Evolutionary conservation across 176 grass and related monocot genomes (phyloP).

Genomic region (Bonia amplexicaulis): DNA sequence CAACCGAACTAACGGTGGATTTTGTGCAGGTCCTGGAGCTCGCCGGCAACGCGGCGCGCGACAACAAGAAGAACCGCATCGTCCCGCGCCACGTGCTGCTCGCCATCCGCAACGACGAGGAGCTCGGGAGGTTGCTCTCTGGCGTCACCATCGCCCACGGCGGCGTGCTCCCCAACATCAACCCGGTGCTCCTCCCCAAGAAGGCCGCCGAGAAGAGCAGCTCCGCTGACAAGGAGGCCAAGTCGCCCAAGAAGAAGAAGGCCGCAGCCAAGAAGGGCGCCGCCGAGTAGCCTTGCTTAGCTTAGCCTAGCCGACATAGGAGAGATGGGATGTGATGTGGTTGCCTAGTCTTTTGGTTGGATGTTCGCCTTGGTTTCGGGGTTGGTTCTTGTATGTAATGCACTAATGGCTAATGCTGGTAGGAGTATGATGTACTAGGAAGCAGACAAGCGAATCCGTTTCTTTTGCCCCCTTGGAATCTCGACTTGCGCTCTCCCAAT

Average conservation of each 20-base stretch:
- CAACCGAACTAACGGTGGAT: background rate
- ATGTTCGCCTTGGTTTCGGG: no score
- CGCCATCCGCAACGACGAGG: conserved; percentile 33
- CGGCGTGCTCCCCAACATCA: conserved; percentile 31
- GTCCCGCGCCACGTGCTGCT: conserved; percentile 28
- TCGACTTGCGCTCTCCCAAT: no score
- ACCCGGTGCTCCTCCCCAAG: conserved; percentile 17
- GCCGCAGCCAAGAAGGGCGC: background rate
- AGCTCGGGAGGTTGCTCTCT: conserved; percentile 27
- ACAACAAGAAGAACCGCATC: conserved; percentile 42
- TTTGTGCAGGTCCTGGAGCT: conserved; percentile 21
- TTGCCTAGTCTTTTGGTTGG: background rate
- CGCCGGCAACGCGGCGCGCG: conserved; percentile 25
- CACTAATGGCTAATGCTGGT: no score
- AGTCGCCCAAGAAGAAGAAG: conserved; percentile 15
- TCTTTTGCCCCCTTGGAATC: background rate
- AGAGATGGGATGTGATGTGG: background rate
- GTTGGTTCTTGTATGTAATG: background rate
- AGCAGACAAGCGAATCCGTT: background rate
- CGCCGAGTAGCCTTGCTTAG: background rate
- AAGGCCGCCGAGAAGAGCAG: background rate
- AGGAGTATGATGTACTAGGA: background rate
- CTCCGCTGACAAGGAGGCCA: background rate
- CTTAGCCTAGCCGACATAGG: background rate
- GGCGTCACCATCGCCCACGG: conserved; percentile 27